Base-by-base conservation (phyloP, 768 basidiomycete genomes). In the Suillus brevipes region DNA sequence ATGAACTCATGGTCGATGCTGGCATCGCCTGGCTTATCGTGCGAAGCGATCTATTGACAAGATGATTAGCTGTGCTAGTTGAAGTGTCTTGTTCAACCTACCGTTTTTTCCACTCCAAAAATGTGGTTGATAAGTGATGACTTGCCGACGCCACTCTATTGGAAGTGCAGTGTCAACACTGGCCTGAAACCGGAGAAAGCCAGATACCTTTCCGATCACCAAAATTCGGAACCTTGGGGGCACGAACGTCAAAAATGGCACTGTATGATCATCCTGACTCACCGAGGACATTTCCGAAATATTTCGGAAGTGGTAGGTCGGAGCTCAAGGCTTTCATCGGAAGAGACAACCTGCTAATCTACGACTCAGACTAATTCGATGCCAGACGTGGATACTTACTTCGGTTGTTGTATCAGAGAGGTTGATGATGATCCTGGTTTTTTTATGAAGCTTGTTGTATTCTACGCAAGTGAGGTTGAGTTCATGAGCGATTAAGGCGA, bases 1-100 rank as follows among this genome's bases (percentile, higher is more conserved):
- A 59, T 63, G n/a, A 69, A 61, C 42, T 64, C 69, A 10, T 20
- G 20, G 16, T 70, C 47, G 9, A 69, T 69, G 40, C 66, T 52
- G 3, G 61, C 69, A 36, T 70, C 14, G 14, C 68, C 69, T 31
- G 36, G 65, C 12, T 6, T 64, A 16, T 37, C 20, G 37, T 49
- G 23, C 23, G 49, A 43, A 4, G 36, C 6, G 18, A 9, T 12
- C 61, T 65, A 56, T 20, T 23, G 7, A 42, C 14, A 25, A 1
- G 7, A 36, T 56, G 20, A 56, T 36, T 40, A 38, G 58, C 18
- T 36, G 23, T 14, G 12, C 47, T 23, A 5, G 23, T 49, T 7
- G n/a, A 23, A 49, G 23, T 3, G 6, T 8, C 9, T 6, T 36
- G 23, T 47, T 38, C n/a, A 20, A 4, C 60, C 20, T 38, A 65